Conservation (phyloP, 352 stramenopile species). For the Phytophthora sansomeana region DNA sequence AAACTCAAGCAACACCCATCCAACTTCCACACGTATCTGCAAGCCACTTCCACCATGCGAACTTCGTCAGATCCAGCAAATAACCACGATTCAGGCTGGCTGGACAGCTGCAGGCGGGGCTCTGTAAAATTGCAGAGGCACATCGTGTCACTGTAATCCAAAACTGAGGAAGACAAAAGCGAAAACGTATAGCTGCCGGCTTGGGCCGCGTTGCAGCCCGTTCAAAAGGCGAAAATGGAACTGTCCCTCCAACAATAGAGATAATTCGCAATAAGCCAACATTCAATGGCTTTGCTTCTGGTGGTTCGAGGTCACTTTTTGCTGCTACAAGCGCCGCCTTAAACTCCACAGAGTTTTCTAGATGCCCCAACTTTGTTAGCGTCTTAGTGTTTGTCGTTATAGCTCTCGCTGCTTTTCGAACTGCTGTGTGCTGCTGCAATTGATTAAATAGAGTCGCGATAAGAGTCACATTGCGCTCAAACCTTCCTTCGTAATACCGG, state of each 20-base stretch:
- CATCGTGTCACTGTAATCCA: conserved; percentile 32
- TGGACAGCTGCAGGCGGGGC: too few species aligned
- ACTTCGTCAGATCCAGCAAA: too few species aligned
- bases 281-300: conserved; percentile 22
- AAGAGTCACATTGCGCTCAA: conserved; percentile 10
- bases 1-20: too few species aligned
- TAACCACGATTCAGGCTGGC: too few species aligned
- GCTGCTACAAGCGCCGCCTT: background rate
- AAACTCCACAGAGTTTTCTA: background rate
- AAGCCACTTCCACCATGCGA: too few species aligned
- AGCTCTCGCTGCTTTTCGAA: conserved; percentile 11
- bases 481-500: conserved; percentile 25
- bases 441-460: conserved; percentile 24
- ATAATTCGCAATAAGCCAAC: conserved; percentile 21
- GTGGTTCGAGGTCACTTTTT: conserved; percentile 4
- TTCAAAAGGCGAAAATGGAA: conserved; percentile 42
- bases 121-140: too few species aligned
- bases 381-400: background rate
- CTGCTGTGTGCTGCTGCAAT: conserved; percentile 11
- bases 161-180: conserved; percentile 27
- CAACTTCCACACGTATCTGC: too few species aligned
- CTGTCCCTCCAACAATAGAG: conserved; percentile 22
- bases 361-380: conserved; percentile 11
- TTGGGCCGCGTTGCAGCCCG: conserved; percentile 22
- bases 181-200: conserved; percentile 23